Percentiles rank a stretch among this genome's conserved stretches.
These are phyloP conservation scores for Thermomyces lanuginosus DNA, from an alignment of 2,329 filamentous ascomycete species.

Conservation along the genomic window DNA sequence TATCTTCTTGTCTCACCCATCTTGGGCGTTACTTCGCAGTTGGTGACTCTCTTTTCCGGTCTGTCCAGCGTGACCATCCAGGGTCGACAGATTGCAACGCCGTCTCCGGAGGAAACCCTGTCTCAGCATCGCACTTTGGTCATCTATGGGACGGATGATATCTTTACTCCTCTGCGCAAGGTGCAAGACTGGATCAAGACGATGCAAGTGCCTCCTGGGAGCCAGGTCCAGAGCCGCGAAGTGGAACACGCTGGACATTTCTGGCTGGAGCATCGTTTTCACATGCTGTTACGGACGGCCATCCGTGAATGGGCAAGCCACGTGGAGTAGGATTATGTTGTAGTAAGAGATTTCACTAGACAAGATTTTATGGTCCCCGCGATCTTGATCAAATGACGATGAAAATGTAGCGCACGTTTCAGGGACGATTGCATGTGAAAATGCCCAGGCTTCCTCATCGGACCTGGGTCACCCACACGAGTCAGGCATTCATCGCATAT, in stretches of 20 bases:
- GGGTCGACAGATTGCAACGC: constrained; percentile 14
- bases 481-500: no score
- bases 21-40: constrained; percentile 35
- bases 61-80: constrained; percentile 18
- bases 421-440: no score
- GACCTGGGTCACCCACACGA: no score
- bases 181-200: constrained; percentile 49
- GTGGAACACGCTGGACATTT: constrained; percentile 45
- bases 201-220: constrained; percentile 30
- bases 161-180: constrained; percentile 51
- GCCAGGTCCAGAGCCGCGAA: constrained; percentile 34
- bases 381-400: no score
- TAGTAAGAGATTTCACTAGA: no score
- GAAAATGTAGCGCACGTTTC: no score
- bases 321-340: constrained; percentile 4
- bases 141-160: constrained; percentile 59
- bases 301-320: constrained; percentile 26
- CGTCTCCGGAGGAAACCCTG: constrained; percentile 40
- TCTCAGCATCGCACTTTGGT: constrained; percentile 44
- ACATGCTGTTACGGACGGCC: constrained; percentile 22
- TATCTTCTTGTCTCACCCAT: constrained; percentile 53
- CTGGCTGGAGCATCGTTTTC: constrained; percentile 41
- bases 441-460: no score
- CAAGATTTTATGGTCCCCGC: no score
- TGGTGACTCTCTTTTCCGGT: constrained; percentile 46